Conservation (phyloP, 2,329 filamentous ascomycete species). For the Capronia coronata region DNA sequence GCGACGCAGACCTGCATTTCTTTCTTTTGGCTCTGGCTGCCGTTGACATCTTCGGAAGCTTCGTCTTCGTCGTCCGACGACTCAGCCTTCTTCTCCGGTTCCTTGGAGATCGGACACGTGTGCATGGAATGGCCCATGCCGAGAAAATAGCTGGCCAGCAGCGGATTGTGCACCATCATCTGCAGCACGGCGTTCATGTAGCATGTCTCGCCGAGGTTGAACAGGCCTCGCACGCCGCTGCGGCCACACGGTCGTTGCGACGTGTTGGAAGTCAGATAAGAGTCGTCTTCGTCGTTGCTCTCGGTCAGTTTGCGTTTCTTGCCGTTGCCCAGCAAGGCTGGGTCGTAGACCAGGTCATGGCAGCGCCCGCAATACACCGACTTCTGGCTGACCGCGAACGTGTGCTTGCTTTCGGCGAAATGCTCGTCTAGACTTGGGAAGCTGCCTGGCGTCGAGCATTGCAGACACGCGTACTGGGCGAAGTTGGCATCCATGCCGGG, state of each 20-base stretch:
- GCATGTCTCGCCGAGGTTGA: slow-evolving; percentile 97
- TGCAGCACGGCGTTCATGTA: slow-evolving; percentile 97
- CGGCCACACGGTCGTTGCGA: slow-evolving; percentile 68
- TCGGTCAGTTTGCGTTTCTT: slow-evolving; percentile 36
- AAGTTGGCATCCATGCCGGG: slow-evolving; percentile 19
- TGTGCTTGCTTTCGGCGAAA: slow-evolving; percentile 24
- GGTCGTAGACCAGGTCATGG: slow-evolving; percentile 27
- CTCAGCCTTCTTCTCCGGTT: slow-evolving; percentile 28
- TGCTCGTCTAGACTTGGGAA: slow-evolving; percentile 25
- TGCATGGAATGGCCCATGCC: slow-evolving; percentile 77
- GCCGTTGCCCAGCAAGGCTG: slow-evolving; percentile 19
- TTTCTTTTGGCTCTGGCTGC: slow-evolving; percentile 23
- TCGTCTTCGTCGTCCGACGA: slow-evolving; percentile 26
- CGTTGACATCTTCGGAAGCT: slow-evolving; percentile 15
- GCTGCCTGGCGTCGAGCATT: slow-evolving; percentile 21
- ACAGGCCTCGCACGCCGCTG: slow-evolving; percentile 82
- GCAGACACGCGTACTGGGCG: slow-evolving; percentile 25
- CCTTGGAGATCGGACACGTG: slow-evolving; percentile 55
- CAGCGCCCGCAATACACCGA: slow-evolving; percentile 26
- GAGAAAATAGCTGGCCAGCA: slow-evolving; percentile 86
- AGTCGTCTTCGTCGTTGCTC: slow-evolving; percentile 54
- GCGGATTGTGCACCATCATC: slow-evolving; percentile 85
- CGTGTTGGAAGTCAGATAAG: slow-evolving; percentile 26
- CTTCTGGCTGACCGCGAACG: slow-evolving; percentile 22
- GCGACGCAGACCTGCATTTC: slow-evolving; percentile 47